Base-by-base conservation (phyloP, 1,284 basidiomycete genomes). In the Trichosporon coremiiforme region DNA sequence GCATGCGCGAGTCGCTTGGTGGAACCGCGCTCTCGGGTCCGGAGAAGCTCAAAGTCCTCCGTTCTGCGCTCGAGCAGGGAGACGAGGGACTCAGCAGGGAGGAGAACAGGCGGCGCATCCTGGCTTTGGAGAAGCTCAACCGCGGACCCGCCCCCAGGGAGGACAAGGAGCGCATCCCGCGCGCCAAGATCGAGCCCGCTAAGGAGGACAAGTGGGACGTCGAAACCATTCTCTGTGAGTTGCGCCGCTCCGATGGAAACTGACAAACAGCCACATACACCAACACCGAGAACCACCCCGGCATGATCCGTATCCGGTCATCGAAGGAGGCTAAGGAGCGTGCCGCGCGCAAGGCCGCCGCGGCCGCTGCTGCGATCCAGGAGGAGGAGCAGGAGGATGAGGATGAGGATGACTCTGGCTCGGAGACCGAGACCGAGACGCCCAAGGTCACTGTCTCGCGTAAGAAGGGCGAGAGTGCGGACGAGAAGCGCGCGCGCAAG, bases 261-360 rank as follows among this genome's bases (percentile, higher is more conserved):
- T 64, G 20, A 47, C 60, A 31, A 35, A 17, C 78, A 96, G 94
- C 90, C n/a, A 97, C 94, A 0, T 95, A 95, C 80, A 92, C 93
- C 17, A 98, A 95, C 79, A 86, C 96, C 4, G 95, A 96, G 80
- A 98, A 98, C 78, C 95, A 97, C 79, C 95, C 95, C 0, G 88
- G 90, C 13, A 85, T 95, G 35, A 94, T 97, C 73, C 88, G 89
- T 25, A 88, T 89, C 33, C 86, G 89, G 45, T 86, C 74, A 86
- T 73, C 80, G 79, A 66, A 88, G 83, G 77, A 85, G 72, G 71
- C 71, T 41, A 75, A 78, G 73, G 71, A 73, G 53, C 69, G 76
- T 50, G 77, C 74, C 7, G 71, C 71, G 47, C 68, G 62, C 47
- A 72, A 73, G 22, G 71, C 72, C 4, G 74, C 71, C 12, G 67